These are phyloP conservation scores for Penicillium roqueforti DNA, from an alignment of 495 filamentous ascomycete species.

Conservation along the genomic window DNA sequence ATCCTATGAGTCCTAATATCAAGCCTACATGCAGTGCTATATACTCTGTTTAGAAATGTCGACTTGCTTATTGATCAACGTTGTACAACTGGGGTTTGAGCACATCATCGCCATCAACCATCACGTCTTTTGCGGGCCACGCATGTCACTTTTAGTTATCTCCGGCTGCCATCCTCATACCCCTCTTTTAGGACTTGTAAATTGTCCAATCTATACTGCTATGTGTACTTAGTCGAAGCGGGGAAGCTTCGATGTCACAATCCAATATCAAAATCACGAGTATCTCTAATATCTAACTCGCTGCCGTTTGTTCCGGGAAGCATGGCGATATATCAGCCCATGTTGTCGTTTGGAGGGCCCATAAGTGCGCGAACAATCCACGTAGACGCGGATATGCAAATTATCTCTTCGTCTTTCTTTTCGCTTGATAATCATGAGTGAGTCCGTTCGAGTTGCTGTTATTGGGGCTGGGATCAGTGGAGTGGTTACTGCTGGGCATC, in stretches of 20 bases:
- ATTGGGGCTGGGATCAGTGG: conserved; percentile 71
- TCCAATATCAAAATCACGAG: conserved; percentile 11
- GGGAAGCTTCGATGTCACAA: conserved; percentile 13
- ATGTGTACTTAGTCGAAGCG: background rate
- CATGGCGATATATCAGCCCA: conserved; percentile 16
- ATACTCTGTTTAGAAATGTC: background rate
- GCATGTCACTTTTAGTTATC: background rate
- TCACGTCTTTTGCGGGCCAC: conserved; percentile 16
- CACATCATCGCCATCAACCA: conserved; percentile 29
- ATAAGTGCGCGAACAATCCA: background rate
- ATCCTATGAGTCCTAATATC: background rate
- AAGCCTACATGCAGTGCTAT: background rate
- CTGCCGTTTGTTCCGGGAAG: conserved; percentile 13
- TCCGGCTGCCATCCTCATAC: background rate
- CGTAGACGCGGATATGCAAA: background rate
- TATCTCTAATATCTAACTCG: background rate
- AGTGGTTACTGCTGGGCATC: conserved; percentile 57
- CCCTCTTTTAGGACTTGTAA: conserved; percentile 1
- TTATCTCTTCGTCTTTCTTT: background rate
- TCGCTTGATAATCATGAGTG: conserved; percentile 20
- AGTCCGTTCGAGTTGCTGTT: conserved; percentile 49
- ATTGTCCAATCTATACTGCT: background rate
- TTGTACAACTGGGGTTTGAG: conserved; percentile 23
- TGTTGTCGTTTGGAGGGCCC: background rate
- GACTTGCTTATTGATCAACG: background rate